Evolutionary conservation across 768 basidiomycete genomes (phyloP), one percentile per base, ranked within the genome.

Genomic region (Psilocybe sp.): DNA sequence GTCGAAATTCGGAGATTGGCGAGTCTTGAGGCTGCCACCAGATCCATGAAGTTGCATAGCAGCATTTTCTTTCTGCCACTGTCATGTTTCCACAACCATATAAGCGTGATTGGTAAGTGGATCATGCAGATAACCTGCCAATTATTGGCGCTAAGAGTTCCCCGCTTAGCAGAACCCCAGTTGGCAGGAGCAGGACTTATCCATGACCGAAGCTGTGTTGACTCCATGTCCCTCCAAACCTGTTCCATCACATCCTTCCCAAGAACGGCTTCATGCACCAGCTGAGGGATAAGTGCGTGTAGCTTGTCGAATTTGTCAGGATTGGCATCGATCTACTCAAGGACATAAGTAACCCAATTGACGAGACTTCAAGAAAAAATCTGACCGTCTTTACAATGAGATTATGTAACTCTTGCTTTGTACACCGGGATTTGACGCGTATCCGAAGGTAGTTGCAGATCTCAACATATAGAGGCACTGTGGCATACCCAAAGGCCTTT

Each of bases 61-160:
- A 67, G 40, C 11, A 61, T 44, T 20, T 46, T 41, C 28, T 56
- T 54, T 13, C 62, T 44, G 8, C 47, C 55, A 32, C 31, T 40
- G 8, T 51, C 44, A 2, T 44, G 16, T 2, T 53, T 40, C 63
- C 63, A 67, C 1, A 65, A 46, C 1, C 63, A 54, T 37, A 67
- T 66, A 13, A 68, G 53, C 2, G 66, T 66, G 6, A 68, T 58
- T 6, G 61, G 57, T 2, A 67, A 46, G 45, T 66, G 65, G 28
- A 68, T 55, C 1, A 56, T 60, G 51, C 62, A 61, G n/a, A 66
- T 52, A 8, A 64, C 44, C 1, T 56, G 46, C 62, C 64, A 65
- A n/a, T 64, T 55, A 44, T 66, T 54, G 6, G 66, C 66, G 35
- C 57, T 69, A 4, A 73, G 60, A 42, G 69, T 69, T 0, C 70